phyloP scores from a whole-genome alignment of 1,284 basidiomycete genomes.

The Ustilago tritici region DNA sequence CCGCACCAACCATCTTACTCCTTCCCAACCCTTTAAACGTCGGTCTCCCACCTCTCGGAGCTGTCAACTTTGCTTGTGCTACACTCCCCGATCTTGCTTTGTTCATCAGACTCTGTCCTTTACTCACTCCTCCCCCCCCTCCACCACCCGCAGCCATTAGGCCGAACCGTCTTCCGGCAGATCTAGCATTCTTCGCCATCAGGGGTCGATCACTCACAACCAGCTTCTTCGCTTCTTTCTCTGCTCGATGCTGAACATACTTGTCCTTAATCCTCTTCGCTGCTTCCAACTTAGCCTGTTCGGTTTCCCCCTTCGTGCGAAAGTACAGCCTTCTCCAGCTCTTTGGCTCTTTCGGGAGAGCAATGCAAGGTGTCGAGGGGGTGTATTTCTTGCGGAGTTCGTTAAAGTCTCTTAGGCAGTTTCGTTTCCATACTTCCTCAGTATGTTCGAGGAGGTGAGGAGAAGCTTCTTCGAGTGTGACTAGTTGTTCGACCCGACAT shows the following conservation, averaged over 20 bases:
- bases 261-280: constrained; percentile 58
- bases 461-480: constrained; percentile 55
- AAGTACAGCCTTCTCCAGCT: constrained; percentile 58
- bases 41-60: constrained; percentile 9
- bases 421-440: constrained; percentile 60
- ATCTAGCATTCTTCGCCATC: constrained; percentile 21
- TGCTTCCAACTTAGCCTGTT: constrained; percentile 53
- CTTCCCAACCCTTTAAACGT: constrained; percentile 29
- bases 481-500: constrained; percentile 61
- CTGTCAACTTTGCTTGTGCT: constrained; percentile 43
- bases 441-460: constrained; percentile 56
- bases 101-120: constrained; percentile 52
- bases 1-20: constrained; percentile 27
- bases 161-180: constrained; percentile 24
- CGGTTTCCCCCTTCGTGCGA: constrained; percentile 50
- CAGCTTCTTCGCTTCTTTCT: constrained; percentile 58
- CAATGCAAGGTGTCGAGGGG: neutral
- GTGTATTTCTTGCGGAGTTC: constrained; percentile 54
- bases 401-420: constrained; percentile 61
- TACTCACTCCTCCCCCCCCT: constrained; percentile 20
- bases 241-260: constrained; percentile 58
- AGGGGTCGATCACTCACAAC: constrained; percentile 51
- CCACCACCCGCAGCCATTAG: neutral
- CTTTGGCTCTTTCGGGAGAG: constrained; percentile 23
- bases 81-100: constrained; percentile 38